These are phyloP conservation scores for Populus deltoides DNA, from an alignment of 345 rosid species.

Conservation along the genomic window DNA sequence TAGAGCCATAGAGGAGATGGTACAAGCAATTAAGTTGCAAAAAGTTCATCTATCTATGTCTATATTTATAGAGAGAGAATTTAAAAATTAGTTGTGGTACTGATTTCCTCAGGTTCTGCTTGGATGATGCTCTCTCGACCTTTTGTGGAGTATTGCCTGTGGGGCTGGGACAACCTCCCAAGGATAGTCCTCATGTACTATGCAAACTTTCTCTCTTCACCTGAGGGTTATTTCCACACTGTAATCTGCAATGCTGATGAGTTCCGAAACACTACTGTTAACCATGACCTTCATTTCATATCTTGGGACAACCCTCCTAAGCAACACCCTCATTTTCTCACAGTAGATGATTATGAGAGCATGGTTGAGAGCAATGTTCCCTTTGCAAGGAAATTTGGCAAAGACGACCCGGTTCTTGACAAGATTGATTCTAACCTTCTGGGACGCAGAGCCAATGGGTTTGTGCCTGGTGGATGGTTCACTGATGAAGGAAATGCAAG, in stretches of 20 bases:
- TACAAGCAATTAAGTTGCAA: not conserved
- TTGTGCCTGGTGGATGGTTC: slow-evolving; percentile 71
- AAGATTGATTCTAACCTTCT: slow-evolving; percentile 78
- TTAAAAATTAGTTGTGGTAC: slow-evolving; percentile 3
- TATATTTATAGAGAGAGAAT: not conserved
- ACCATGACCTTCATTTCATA: slow-evolving; percentile 92
- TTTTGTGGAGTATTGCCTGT: slow-evolving; percentile 66
- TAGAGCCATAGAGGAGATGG: not conserved
- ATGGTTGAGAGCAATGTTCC: slow-evolving; percentile 83
- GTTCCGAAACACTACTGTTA: slow-evolving; percentile 68
- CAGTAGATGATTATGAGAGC: slow-evolving; percentile 48
- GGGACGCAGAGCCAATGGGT: slow-evolving; percentile 49
- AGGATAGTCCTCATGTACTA: slow-evolving; percentile 83
- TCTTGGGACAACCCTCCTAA: slow-evolving; percentile 92
- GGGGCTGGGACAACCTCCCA: slow-evolving; percentile 96
- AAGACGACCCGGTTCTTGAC: slow-evolving; percentile 60
- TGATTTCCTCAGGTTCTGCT: slow-evolving; percentile 62
- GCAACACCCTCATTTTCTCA: slow-evolving; percentile 87
- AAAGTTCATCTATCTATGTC: not conserved
- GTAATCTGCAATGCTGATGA: slow-evolving; percentile 78
- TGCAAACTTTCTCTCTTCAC: slow-evolving; percentile 83
- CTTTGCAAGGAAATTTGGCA: slow-evolving; percentile 79
- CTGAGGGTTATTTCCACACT: slow-evolving; percentile 90
- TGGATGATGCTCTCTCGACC: slow-evolving; percentile 93
- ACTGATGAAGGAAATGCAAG: slow-evolving; percentile 26